A percentile compares a stretch with the other conserved stretches of the same genome.
Conservation (phyloP, 257 asterid species). For the Paulownia fortunei region DNA sequence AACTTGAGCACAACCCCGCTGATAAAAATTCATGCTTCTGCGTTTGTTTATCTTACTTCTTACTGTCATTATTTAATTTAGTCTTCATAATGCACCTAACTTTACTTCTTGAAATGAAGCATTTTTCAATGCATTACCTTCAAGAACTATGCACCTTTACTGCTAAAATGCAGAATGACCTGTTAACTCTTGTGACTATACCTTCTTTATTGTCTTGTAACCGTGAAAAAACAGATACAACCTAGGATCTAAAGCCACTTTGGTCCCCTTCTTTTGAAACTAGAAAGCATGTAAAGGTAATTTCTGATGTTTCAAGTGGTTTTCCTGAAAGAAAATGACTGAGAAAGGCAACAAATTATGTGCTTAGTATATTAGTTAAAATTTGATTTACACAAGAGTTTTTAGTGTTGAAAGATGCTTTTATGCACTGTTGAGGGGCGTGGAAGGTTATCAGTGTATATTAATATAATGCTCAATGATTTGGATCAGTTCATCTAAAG, state of each 20-base stretch:
- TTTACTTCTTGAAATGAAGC: background rate
- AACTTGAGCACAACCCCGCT: constrained; percentile 14
- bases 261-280: background rate
- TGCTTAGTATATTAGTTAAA: background rate
- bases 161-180: background rate
- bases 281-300: background rate
- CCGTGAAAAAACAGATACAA: no score
- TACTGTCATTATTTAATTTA: background rate
- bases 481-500: constrained; percentile 24
- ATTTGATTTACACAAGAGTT: background rate
- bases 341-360: background rate
- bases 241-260: background rate
- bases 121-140: background rate
- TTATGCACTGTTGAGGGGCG: constrained; percentile 15
- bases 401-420: constrained; percentile 22
- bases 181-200: background rate
- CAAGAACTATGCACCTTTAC: background rate
- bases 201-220: background rate
- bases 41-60: background rate
- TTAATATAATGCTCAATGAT: constrained; percentile 22
- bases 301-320: background rate
- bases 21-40: constrained; percentile 8
- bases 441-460: background rate
- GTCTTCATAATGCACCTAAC: background rate
- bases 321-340: background rate